Percentiles rank a stretch among this genome's conserved stretches.
Conservation (phyloP, 169 alveolate species). For the Amoebophrya sp. region DNA sequence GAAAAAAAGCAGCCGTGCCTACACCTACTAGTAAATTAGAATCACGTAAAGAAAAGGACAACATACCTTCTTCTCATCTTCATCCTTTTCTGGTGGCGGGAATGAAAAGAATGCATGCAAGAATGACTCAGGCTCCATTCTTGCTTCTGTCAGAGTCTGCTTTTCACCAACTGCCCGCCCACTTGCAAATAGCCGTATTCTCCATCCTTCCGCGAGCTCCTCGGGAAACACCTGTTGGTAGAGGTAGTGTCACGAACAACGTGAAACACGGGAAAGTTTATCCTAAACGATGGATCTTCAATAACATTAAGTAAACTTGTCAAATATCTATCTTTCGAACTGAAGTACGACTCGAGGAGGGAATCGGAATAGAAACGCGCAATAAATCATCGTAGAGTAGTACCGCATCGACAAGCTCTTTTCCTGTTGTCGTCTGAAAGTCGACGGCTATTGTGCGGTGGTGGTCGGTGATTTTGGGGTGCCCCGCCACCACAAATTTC, state of each 20-base stretch:
- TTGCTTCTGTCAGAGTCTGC: not conserved
- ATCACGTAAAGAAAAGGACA: no score
- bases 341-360: no score
- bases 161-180: not conserved
- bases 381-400: no score
- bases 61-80: no score
- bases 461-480: not conserved
- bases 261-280: no score
- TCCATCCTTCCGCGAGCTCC: not conserved
- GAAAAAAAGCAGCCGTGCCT: no score
- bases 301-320: no score
- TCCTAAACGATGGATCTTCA: no score
- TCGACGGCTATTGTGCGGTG: not conserved
- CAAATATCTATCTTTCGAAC: no score
- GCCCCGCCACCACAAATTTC: not conserved
- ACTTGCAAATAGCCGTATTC: not conserved
- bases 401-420: not conserved
- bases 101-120: not conserved
- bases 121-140: not conserved
- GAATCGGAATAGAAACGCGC: no score
- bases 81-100: not conserved
- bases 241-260: no score
- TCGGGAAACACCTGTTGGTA: not conserved
- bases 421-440: not conserved
- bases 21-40: no score